Conservation (phyloP, 83 land plant genomes). For the Thuja plicata region DNA sequence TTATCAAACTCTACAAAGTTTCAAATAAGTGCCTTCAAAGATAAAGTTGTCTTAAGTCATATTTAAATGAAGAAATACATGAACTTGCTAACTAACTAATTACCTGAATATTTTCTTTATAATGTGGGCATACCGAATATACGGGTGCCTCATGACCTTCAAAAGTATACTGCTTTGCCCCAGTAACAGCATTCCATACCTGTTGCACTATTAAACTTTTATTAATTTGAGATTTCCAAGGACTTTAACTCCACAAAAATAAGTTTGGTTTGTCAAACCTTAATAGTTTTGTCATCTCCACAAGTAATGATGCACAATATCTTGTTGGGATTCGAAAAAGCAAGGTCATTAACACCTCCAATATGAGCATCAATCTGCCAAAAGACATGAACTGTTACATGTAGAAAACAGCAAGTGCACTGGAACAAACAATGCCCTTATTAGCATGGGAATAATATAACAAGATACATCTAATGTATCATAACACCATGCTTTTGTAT, state of each 20-base stretch:
- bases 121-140: slow-evolving; percentile 91
- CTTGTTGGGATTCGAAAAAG: slow-evolving; percentile 85
- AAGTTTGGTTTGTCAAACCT: slow-evolving; percentile 44
- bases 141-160: slow-evolving; percentile 96
- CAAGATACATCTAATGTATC: neutral
- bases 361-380: slow-evolving; percentile 93
- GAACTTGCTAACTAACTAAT: neutral
- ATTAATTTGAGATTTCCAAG: neutral
- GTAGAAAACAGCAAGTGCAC: neutral
- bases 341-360: slow-evolving; percentile 95
- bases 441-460: neutral
- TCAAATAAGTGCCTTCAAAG: slow-evolving; percentile 23
- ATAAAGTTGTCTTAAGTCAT: neutral
- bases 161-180: slow-evolving; percentile 65
- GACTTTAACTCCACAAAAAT: neutral
- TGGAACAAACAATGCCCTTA: neutral
- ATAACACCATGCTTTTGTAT: neutral
- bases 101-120: slow-evolving; percentile 93
- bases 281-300: slow-evolving; percentile 94
- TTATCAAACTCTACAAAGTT: slow-evolving; percentile 22
- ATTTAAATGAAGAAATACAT: neutral
- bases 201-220: slow-evolving; percentile 20
- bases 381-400: neutral
- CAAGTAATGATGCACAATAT: slow-evolving; percentile 85
- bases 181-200: slow-evolving; percentile 90